Evolutionary conservation across 2,329 filamentous ascomycete species (phyloP).

Genomic region (Cylindrodendrum hubeiense): DNA sequence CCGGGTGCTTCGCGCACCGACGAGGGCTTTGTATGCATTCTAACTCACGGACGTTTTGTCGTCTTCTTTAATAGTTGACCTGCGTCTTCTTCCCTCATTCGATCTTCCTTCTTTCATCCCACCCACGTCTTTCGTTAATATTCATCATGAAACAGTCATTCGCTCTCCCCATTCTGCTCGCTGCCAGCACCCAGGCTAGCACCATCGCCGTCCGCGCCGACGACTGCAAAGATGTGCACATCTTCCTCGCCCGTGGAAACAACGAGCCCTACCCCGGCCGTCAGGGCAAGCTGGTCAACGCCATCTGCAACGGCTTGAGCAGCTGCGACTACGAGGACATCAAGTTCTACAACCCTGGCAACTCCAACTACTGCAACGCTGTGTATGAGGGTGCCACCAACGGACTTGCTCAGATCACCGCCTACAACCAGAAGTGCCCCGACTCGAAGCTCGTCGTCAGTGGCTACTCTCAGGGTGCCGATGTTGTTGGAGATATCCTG

Average conservation of each 20-base stretch:
- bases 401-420: slow-evolving; percentile 52
- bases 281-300: slow-evolving; percentile 42
- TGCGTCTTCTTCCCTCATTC: no score
- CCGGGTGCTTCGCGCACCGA: no score
- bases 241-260: slow-evolving; percentile 46
- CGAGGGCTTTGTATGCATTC: no score
- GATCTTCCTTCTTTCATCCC: no score
- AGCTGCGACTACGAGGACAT: slow-evolving; percentile 51
- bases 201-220: slow-evolving; percentile 6
- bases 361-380: slow-evolving; percentile 51
- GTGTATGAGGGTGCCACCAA: slow-evolving; percentile 52
- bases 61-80: no score
- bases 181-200: slow-evolving; percentile 12
- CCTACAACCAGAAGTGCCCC: slow-evolving; percentile 55
- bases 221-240: slow-evolving; percentile 43
- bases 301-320: slow-evolving; percentile 43
- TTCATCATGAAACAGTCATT: slow-evolving; percentile 15
- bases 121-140: no score
- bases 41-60: no score
- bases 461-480: slow-evolving; percentile 56
- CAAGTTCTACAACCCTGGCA: slow-evolving; percentile 44
- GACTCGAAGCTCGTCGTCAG: slow-evolving; percentile 54
- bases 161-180: slow-evolving; percentile 17
- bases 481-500: slow-evolving; percentile 53
- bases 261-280: slow-evolving; percentile 48